Evolutionary conservation across 2,329 filamentous ascomycete species (phyloP).

Genomic region (Chaetomium strumarium): DNA sequence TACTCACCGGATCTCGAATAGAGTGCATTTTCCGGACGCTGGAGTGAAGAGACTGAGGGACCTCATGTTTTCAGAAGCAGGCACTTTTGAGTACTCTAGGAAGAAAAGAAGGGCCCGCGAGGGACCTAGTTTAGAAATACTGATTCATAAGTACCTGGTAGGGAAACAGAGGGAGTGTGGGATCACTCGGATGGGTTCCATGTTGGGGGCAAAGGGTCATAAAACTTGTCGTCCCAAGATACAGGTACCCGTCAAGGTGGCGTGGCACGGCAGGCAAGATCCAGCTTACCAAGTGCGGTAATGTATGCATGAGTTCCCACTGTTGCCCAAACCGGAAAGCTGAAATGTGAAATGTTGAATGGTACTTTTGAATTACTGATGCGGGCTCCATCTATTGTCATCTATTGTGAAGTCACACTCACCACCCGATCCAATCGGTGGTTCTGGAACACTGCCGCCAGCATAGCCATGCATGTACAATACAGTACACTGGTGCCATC

Average conservation of each 20-base stretch:
- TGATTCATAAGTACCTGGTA: conserved; percentile 2
- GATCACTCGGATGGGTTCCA: conserved; percentile 4
- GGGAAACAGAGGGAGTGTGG: neutral
- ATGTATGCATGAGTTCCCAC: neutral
- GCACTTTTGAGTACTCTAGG: neutral
- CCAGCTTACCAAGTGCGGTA: conserved; percentile 10
- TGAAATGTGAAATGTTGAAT: neutral
- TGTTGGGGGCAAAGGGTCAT: neutral
- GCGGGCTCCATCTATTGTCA: conserved; percentile 3
- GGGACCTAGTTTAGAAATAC: conserved; percentile 9
- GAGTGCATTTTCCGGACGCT: conserved; percentile 45
- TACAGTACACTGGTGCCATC: too few species aligned
- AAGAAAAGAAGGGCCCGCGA: conserved; percentile 8
- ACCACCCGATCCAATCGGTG: conserved; percentile 7
- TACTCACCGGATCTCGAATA: conserved; percentile 55
- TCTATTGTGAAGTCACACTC: neutral
- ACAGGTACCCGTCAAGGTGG: conserved; percentile 11
- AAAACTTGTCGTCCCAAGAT: conserved; percentile 4
- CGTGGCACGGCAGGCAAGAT: conserved; percentile 12
- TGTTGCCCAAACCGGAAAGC: conserved; percentile 3
- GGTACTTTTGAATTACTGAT: conserved; percentile 2
- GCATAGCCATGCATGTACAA: too few species aligned
- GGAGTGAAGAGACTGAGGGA: conserved; percentile 52
- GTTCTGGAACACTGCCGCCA: too few species aligned
- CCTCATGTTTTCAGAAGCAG: conserved; percentile 39